Percentiles rank a stretch among this genome's conserved stretches.
These are phyloP conservation scores for Danielozyma ontarioensis DNA, from an alignment of 805 yeast genomes.

Conservation along the genomic window DNA sequence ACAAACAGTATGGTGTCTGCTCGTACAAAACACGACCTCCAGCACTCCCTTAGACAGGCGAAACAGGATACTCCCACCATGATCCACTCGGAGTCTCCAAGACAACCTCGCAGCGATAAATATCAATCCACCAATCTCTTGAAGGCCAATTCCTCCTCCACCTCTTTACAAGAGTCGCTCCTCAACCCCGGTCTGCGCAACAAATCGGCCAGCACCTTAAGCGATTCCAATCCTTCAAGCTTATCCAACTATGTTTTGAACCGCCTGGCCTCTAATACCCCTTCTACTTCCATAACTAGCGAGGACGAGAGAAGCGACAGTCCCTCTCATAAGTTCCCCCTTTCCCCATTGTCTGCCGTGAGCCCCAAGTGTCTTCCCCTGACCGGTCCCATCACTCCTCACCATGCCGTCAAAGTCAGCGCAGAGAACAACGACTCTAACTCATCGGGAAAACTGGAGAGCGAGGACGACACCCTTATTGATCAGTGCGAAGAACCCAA, in stretches of 20 bases:
- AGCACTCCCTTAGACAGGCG: conserved; percentile 16
- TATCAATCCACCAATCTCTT: conserved; percentile 4
- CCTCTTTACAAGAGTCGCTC: neutral
- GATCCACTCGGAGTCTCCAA: conserved; percentile 5
- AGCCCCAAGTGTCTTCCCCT: no score
- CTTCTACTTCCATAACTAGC: conserved; percentile 10
- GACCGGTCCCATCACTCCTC: no score
- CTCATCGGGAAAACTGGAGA: no score
- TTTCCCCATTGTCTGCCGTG: no score
- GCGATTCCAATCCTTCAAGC: conserved; percentile 17
- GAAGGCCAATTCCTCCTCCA: conserved; percentile 1
- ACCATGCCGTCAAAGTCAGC: no score
- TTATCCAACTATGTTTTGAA: conserved; percentile 16
- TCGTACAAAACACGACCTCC: conserved; percentile 18
- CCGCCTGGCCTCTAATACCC: conserved; percentile 12
- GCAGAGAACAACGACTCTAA: no score
- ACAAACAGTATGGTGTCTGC: conserved; percentile 6
- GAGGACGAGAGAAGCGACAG: neutral
- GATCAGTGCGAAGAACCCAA: no score
- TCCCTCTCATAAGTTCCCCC: no score
- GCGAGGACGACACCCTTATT: neutral
- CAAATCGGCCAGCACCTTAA: conserved; percentile 1
- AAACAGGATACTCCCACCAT: conserved; percentile 23
- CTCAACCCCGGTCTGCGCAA: neutral
- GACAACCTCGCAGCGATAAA: conserved; percentile 1